These are phyloP conservation scores for Baeospora myosura DNA, from an alignment of 1,284 basidiomycete genomes.

Conservation along the genomic window DNA sequence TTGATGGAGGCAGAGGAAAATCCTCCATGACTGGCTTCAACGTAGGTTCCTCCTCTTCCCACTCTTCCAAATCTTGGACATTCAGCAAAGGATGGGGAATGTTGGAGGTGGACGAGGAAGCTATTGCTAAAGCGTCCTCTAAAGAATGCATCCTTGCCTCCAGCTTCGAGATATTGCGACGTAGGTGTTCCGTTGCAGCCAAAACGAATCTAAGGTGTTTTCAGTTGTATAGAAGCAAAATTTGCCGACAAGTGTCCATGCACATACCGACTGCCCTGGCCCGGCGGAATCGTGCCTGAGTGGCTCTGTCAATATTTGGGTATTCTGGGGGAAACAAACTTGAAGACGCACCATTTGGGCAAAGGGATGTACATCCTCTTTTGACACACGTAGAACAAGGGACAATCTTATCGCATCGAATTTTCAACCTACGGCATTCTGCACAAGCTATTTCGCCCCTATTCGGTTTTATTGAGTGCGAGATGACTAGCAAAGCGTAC, in stretches of 20 bases:
- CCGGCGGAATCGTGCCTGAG: conserved; percentile 41
- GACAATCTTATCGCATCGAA: conserved; percentile 27
- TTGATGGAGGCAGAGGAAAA: conserved; percentile 1
- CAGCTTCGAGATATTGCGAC: conserved; percentile 32
- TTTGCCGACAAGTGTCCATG: neutral
- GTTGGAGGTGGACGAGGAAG: conserved; percentile 26
- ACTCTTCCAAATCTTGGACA: conserved; percentile 19
- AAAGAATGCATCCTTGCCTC: conserved; percentile 41
- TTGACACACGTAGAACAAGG: conserved; percentile 39
- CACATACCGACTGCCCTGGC: conserved; percentile 39
- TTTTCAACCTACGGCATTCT: conserved; percentile 37
- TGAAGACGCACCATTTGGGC: conserved; percentile 33
- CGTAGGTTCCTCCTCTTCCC: conserved; percentile 21
- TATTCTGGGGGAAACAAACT: conserved; percentile 2
- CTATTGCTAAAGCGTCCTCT: conserved; percentile 44
- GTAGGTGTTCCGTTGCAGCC: conserved; percentile 43
- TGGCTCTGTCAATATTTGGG: neutral
- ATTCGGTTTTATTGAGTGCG: neutral
- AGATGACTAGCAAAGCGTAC: neutral
- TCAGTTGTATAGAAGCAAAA: conserved; percentile 2
- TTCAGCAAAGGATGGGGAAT: conserved; percentile 32
- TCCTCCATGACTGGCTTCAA: conserved; percentile 22
- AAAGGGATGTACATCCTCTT: conserved; percentile 40
- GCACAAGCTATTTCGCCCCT: conserved; percentile 41
- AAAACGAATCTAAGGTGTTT: conserved; percentile 33